Base-by-base conservation (phyloP, 192 early-diverging fungal species). In the Coemansia reversa region DNA sequence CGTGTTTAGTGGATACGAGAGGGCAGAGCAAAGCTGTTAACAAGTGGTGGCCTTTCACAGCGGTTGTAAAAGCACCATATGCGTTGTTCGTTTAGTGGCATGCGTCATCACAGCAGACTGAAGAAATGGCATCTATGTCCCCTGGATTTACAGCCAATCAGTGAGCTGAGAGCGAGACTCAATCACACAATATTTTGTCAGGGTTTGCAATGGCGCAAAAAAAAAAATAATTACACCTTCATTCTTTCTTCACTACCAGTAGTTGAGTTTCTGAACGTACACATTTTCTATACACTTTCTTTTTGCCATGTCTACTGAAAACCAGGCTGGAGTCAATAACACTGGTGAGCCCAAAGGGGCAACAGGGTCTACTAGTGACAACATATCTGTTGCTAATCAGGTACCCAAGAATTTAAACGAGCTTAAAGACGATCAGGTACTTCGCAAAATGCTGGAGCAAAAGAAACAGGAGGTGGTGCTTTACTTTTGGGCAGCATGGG, bases 401-500 rank as follows among this genome's bases (percentile, higher is more conserved):
- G 54, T 4, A 28, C 6, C 28, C 29, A 35, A 32, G 20, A 81
- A 81, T 47, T 5, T 75, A 3, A 69, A 69, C 48, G 62, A 72
- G 62, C 62, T 81, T 11, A 30, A 51, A 24, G 64, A 81, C 7
- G 78, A 81, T 42, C 61, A 29, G 30, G 62, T 62, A 32, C 78
- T 81, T 30, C 73, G 69, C 51, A 25, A 32, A 24, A 47, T 47
- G 3, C 74, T 81, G 22, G 78, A 80, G 60, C 29, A 61, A 25
- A 74, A 66, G 30, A 60, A 52, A 51, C 61, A 74, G 48, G 66
- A 48, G 29, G 65, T 82, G 52, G 86, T 88, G 5, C 69, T 95
- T 53, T 92, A 94, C 83, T 97, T 98, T 75, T 94, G 89, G 88
- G 96, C 95, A n/a, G 60, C 74, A 16, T 98, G 93, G 93, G 91